Conservation (phyloP, 305 asterid genomes). For the Plantago lanceolata region DNA sequence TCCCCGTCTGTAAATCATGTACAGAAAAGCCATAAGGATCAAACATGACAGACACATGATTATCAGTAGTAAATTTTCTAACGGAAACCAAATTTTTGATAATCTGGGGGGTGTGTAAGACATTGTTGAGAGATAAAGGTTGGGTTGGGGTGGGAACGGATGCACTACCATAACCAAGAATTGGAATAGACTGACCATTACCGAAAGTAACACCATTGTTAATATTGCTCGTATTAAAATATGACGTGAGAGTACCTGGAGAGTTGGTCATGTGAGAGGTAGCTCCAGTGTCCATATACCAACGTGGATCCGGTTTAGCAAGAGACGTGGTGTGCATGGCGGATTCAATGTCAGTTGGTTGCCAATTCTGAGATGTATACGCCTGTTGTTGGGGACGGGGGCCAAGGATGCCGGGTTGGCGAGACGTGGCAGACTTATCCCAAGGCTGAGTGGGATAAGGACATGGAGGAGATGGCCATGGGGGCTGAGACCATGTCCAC, state of each 20-base stretch:
- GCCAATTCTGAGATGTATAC: no score
- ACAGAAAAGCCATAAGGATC: background rate
- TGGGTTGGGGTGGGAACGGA: background rate
- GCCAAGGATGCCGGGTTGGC: background rate
- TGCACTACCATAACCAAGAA: background rate
- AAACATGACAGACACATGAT: background rate
- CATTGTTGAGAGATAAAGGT: background rate
- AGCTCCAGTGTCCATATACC: background rate
- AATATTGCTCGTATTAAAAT: background rate
- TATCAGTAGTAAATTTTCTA: background rate
- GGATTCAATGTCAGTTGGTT: background rate
- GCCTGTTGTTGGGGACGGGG: background rate
- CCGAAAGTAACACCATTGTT: background rate
- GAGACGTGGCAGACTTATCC: background rate
- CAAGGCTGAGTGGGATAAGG: no score
- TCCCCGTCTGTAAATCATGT: background rate
- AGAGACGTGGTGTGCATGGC: background rate
- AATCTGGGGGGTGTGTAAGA: background rate
- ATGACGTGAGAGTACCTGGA: background rate
- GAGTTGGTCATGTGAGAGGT: background rate
- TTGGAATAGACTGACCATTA: background rate
- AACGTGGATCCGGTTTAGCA: background rate
- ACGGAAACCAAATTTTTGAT: background rate
- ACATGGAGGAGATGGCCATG: no score
- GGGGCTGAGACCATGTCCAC: no score